These are phyloP conservation scores for Epichloe typhina DNA, from an alignment of 2,329 filamentous ascomycete species.

Conservation along the genomic window DNA sequence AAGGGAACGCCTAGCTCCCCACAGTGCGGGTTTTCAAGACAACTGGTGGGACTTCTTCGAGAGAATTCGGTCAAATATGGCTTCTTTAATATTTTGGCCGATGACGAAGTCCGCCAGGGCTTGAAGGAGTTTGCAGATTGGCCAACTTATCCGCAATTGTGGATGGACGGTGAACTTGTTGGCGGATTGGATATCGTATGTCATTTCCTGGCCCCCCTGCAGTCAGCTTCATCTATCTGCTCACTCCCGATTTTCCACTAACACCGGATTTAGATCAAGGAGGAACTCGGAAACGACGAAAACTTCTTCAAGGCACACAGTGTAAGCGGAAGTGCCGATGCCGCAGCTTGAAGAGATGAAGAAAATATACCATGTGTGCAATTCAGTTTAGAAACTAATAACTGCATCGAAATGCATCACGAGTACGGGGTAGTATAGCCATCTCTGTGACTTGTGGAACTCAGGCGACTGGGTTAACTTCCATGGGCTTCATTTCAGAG, in stretches of 20 bases:
- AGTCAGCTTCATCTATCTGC: not conserved
- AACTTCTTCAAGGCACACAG: conserved; percentile 71
- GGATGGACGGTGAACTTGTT: conserved; percentile 79
- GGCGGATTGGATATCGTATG: conserved; percentile 92
- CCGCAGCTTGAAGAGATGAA: conserved; percentile 18
- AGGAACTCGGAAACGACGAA: conserved; percentile 73
- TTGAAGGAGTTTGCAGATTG: conserved; percentile 97
- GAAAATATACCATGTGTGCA: not conserved
- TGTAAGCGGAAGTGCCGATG: conserved; percentile 31
- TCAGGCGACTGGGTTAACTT: not conserved
- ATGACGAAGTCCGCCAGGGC: conserved; percentile 92
- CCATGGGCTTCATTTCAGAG: not conserved
- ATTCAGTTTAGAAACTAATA: not conserved
- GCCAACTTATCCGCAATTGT: conserved; percentile 95
- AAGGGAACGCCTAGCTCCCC: conserved; percentile 83
- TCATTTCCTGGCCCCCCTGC: conserved; percentile 7
- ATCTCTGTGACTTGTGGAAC: not conserved
- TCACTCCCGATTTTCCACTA: not conserved
- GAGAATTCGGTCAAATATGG: conserved; percentile 91
- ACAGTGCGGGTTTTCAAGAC: conserved; percentile 85
- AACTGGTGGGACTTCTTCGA: conserved; percentile 73
- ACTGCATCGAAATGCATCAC: no score
- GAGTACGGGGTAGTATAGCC: not conserved
- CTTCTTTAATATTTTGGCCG: conserved; percentile 97
- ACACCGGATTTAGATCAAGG: conserved; percentile 57